These are phyloP conservation scores for Coemansia sp. DNA, from an alignment of 192 early-diverging fungal species.

Conservation along the genomic window DNA sequence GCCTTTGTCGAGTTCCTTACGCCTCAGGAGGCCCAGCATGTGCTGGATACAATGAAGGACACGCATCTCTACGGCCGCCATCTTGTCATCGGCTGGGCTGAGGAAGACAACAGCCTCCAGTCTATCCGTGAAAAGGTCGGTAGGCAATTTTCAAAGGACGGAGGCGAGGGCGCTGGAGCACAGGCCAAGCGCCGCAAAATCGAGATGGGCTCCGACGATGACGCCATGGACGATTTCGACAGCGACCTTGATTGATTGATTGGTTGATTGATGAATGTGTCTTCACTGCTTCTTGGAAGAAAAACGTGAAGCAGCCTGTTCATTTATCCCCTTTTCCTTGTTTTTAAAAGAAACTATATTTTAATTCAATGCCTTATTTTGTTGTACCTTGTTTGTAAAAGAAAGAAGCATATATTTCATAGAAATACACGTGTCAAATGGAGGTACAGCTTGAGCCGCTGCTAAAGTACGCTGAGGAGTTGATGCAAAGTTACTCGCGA, in stretches of 20 bases:
- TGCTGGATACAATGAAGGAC: constrained; percentile 78
- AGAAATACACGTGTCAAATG: too few species aligned
- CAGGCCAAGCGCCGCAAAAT: constrained; percentile 66
- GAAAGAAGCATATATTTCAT: too few species aligned
- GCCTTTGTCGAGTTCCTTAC: constrained; percentile 98
- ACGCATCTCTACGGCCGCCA: constrained; percentile 99
- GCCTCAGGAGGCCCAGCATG: constrained; percentile 91
- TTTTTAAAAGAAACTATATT: too few species aligned
- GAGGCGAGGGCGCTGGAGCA: constrained; percentile 55
- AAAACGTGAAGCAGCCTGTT: background rate
- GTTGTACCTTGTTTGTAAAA: too few species aligned
- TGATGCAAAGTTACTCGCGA: constrained; percentile 48
- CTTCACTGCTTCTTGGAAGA: too few species aligned
- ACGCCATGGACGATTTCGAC: constrained; percentile 29
- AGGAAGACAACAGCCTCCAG: constrained; percentile 72
- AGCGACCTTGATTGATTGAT: constrained; percentile 10
- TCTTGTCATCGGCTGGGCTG: constrained; percentile 94
- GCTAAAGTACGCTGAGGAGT: constrained; percentile 48
- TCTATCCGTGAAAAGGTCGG: constrained; percentile 84
- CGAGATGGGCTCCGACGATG: constrained; percentile 46
- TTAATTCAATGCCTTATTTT: too few species aligned
- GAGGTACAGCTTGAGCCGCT: constrained; percentile 30
- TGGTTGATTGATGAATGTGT: too few species aligned
- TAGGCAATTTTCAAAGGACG: constrained; percentile 72
- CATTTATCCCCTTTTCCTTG: too few species aligned